phyloP scores from a whole-genome alignment of 768 basidiomycete genomes.

The Calocybe indica region DNA sequence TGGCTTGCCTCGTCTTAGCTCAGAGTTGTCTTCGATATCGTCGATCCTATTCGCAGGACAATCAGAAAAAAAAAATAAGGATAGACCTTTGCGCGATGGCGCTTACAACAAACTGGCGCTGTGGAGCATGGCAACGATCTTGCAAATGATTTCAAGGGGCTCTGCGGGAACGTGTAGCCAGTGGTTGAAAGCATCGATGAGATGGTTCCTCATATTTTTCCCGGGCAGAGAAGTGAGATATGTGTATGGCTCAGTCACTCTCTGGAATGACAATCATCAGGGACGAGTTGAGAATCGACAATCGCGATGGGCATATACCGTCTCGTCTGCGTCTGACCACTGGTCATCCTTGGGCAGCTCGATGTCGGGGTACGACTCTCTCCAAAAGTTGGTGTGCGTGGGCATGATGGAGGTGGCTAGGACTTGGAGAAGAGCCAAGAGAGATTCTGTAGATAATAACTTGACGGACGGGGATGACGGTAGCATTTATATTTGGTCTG shows the following conservation, averaged over 20 bases:
- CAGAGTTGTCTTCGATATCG: slow-evolving; percentile 88
- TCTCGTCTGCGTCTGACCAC: no score
- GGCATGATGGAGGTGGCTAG: no score
- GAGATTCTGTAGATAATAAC: no score
- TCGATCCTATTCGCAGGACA: slow-evolving; percentile 54
- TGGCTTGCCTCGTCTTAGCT: slow-evolving; percentile 78
- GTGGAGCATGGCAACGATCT: slow-evolving; percentile 88
- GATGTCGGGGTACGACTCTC: no score
- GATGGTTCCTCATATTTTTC: slow-evolving; percentile 80
- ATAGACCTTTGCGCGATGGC: background rate
- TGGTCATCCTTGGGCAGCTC: no score
- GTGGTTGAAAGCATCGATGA: slow-evolving; percentile 87
- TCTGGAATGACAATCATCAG: slow-evolving; percentile 16
- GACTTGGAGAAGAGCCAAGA: no score
- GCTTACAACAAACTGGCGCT: slow-evolving; percentile 56
- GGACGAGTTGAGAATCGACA: background rate
- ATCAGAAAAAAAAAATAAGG: background rate
- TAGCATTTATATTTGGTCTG: no score
- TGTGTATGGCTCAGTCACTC: slow-evolving; percentile 77
- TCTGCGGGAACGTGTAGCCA: slow-evolving; percentile 80
- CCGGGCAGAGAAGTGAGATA: slow-evolving; percentile 80
- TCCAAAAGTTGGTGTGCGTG: no score
- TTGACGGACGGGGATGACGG: no score
- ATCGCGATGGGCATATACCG: no score
- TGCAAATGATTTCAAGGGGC: slow-evolving; percentile 64